A percentile compares a stretch with the other conserved stretches of the same genome.
phyloP scores from a whole-genome alignment of 2,329 filamentous ascomycete species.

The Alternaria sp. region DNA sequence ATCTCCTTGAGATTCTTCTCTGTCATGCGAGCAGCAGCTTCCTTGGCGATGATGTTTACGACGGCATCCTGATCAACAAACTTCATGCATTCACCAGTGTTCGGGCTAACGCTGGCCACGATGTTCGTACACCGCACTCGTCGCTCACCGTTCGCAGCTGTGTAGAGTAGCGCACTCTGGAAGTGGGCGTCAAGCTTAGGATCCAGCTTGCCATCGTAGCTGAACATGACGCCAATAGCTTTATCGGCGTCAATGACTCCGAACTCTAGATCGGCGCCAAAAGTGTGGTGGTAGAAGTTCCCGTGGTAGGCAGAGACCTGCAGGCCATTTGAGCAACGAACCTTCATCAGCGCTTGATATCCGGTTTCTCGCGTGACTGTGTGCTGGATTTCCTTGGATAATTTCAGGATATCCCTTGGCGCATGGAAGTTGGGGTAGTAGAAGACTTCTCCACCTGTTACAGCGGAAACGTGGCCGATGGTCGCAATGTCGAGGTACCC shows the following conservation, averaged over 20 bases:
- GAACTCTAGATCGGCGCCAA: constrained; percentile 92
- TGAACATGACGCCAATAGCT: constrained; percentile 88
- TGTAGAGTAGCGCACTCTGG: constrained; percentile 93
- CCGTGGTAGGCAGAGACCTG: constrained; percentile 95
- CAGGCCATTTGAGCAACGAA: constrained; percentile 93
- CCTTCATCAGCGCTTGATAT: constrained; percentile 97
- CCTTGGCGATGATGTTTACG: constrained; percentile 85
- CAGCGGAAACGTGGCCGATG: constrained; percentile 83
- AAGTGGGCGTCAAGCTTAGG: constrained; percentile 96
- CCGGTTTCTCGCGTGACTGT: constrained; percentile 88
- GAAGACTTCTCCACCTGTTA: constrained; percentile 93
- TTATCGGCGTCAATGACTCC: constrained; percentile 93
- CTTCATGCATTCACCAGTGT: constrained; percentile 82
- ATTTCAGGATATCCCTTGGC: constrained; percentile 81
- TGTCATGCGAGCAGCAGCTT: constrained; percentile 85
- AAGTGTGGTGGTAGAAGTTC: constrained; percentile 94
- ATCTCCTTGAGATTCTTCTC: constrained; percentile 83
- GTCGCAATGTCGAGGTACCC: constrained; percentile 93
- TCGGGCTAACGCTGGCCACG: constrained; percentile 89
- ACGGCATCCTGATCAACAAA: constrained; percentile 97
- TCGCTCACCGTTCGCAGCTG: constrained; percentile 85
- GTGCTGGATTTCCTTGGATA: constrained; percentile 85
- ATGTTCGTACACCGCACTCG: constrained; percentile 92
- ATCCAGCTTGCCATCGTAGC: constrained; percentile 97
- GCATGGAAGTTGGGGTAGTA: constrained; percentile 97